These are phyloP conservation scores for Barnettozyma hawaiiensis DNA, from an alignment of 1,139 yeast species.

Conservation along the genomic window DNA sequence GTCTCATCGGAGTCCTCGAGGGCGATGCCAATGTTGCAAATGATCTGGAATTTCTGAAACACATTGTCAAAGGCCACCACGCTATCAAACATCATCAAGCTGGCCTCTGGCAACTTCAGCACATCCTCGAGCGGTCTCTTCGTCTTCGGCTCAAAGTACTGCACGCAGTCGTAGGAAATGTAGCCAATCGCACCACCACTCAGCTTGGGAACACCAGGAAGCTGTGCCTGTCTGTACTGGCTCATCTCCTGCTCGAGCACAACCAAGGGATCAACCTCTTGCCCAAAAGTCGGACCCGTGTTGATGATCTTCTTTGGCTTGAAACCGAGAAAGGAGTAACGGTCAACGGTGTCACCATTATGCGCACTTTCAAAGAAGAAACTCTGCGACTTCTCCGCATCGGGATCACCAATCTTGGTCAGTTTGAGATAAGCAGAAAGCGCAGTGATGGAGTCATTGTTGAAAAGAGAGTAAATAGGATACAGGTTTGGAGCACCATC, in stretches of 20 bases:
- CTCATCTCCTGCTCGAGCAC: constrained; percentile 69
- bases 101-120: constrained; percentile 82
- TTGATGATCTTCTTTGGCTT: constrained; percentile 74
- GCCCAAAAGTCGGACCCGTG: constrained; percentile 58
- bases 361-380: constrained; percentile 84
- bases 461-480: constrained; percentile 72
- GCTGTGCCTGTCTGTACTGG: constrained; percentile 57
- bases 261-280: constrained; percentile 70
- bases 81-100: constrained; percentile 84
- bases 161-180: constrained; percentile 91
- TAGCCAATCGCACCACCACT: constrained; percentile 98
- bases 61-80: constrained; percentile 92
- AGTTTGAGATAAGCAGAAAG: constrained; percentile 85
- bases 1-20: constrained; percentile 35
- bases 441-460: constrained; percentile 77
- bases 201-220: constrained; percentile 77
- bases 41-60: constrained; percentile 84
- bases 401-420: constrained; percentile 58
- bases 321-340: constrained; percentile 88
- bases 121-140: constrained; percentile 70
- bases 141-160: constrained; percentile 92
- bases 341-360: constrained; percentile 82
- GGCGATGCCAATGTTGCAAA: constrained; percentile 61
- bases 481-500: constrained; percentile 49
- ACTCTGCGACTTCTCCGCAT: constrained; percentile 49